Base-by-base conservation (phyloP, 352 stramenopile genomes). In the Phytophthora constricta region DNA sequence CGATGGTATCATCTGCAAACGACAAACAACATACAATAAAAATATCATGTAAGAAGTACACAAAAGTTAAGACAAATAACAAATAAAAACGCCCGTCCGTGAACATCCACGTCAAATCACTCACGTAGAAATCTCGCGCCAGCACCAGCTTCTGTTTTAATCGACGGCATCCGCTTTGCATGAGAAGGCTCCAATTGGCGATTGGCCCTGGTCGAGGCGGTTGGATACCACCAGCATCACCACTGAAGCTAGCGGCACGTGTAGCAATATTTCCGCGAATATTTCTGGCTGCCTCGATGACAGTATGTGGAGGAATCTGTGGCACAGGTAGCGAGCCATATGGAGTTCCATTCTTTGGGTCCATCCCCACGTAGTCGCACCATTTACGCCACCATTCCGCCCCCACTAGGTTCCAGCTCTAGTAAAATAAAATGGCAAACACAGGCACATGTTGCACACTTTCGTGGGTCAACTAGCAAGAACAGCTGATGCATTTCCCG, bases 311-410 rank as follows among this genome's bases (percentile, higher is more conserved):
- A 31, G 84, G 77, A 33, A 95, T 71, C 5, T 62, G 62, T 10
- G 88, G 88, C 43, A 95, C 68, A 27, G 74, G 61, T 22, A 96
- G 53, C 3, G 68, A 72, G 34, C 82, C 88, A 55, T 80, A 72
- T 5, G 80, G 79, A 2, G 83, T 93, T 5, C 88, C 88, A 23
- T 90, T 92, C 14, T 72, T 63, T 16, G 58, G 70, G 46, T 92
- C 70, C 76, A 95, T 90, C 0, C 63, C 70, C 25, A 77, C 74
- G 60, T 93, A 94, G 34, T 87, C 75, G 37, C 85, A 95, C 88
- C 86, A 96, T 47, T 90, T 83, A 19, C 79, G 74, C 88, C 86
- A 96, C 86, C 88, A 95, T 41, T 77, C 78, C 4, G 81, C 75
- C 8, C 80, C 87, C 17, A 96, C 58, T 27, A 95, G 70, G 27